Percentiles rank a stretch among this genome's conserved stretches.
These are phyloP conservation scores for Colletotrichum sojae DNA, from an alignment of 2,329 filamentous ascomycete genomes.

Conservation along the genomic window DNA sequence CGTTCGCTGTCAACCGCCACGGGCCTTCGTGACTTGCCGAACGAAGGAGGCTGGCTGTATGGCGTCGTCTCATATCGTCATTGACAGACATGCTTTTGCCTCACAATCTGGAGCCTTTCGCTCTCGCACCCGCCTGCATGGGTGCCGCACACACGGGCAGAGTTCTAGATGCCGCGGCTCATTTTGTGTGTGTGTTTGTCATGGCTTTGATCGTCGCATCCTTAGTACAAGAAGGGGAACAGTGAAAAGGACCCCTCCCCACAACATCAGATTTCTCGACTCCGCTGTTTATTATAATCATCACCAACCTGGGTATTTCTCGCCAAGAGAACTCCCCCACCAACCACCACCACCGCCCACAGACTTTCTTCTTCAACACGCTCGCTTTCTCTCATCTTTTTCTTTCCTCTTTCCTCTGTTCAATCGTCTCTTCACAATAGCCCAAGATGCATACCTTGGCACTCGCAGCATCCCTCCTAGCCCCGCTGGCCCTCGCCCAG, in stretches of 20 bases:
- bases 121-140: slow-evolving; percentile 4
- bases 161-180: slow-evolving; percentile 27
- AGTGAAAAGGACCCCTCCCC: background rate
- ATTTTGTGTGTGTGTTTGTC: background rate
- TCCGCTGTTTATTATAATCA: background rate
- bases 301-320: no score
- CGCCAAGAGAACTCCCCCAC: no score
- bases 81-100: no score
- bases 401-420: background rate
- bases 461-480: slow-evolving; percentile 17
- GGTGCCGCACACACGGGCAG: slow-evolving; percentile 9
- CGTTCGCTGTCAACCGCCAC: no score
- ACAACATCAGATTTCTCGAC: background rate
- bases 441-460: slow-evolving; percentile 25
- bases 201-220: slow-evolving; percentile 28
- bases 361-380: no score
- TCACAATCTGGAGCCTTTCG: background rate
- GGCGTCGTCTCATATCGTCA: no score
- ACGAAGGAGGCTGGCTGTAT: no score
- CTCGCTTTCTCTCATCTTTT: background rate
- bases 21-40: no score
- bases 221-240: slow-evolving; percentile 36
- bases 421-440: background rate
- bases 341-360: no score
- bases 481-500: slow-evolving; percentile 22